phyloP scores from a whole-genome alignment of 2,329 filamentous ascomycete species.

The Trichophyton rubrum region DNA sequence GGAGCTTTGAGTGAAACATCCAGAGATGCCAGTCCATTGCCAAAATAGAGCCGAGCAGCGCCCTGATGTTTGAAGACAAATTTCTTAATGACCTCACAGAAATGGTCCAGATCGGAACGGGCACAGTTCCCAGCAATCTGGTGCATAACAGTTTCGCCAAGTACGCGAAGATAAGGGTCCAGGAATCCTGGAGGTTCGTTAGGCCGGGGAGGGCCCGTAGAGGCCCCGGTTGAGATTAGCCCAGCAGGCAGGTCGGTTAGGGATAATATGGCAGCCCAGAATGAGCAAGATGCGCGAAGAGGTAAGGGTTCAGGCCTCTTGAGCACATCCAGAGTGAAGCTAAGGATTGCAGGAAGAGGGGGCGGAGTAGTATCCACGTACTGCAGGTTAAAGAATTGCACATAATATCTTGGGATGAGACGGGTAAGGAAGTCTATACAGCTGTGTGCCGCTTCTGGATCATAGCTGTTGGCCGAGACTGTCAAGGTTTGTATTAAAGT shows the following conservation, averaged over 20 bases:
- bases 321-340: slow-evolving; percentile 31
- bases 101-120: slow-evolving; percentile 33
- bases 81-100: slow-evolving; percentile 31
- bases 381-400: slow-evolving; percentile 26
- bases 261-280: slow-evolving; percentile 31
- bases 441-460: slow-evolving; percentile 33
- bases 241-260: slow-evolving; percentile 18
- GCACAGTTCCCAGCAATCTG: slow-evolving; percentile 34
- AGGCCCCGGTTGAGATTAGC: slow-evolving; percentile 7
- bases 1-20: not conserved
- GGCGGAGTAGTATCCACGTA: slow-evolving; percentile 17
- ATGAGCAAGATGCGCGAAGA: slow-evolving; percentile 35
- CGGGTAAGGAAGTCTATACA: slow-evolving; percentile 35
- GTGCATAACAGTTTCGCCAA: slow-evolving; percentile 29
- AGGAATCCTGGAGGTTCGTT: slow-evolving; percentile 19
- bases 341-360: slow-evolving; percentile 25
- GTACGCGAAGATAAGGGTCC: slow-evolving; percentile 25
- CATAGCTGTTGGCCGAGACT: slow-evolving; percentile 24
- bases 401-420: slow-evolving; percentile 31
- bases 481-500: slow-evolving; percentile 28
- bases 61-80: slow-evolving; percentile 32
- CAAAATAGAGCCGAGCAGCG: slow-evolving; percentile 27
- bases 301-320: slow-evolving; percentile 33
- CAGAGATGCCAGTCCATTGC: slow-evolving; percentile 25
- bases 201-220: slow-evolving; percentile 13